phyloP scores from a whole-genome alignment of 129 eudicot genomes.

The Daucus carota region DH1_v3.0 NC_030385.2:39753001-39753500 shows the following conservation, averaged over 20 bases:
- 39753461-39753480: constrained; percentile 33
- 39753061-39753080: background rate
- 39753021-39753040: background rate
- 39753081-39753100: background rate
- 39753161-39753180: background rate
- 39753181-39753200: constrained; percentile 52
- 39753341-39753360: background rate
- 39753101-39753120: background rate
- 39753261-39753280: constrained; percentile 47
- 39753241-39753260: constrained; percentile 42
- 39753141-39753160: background rate
- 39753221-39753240: constrained; percentile 54
- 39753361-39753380: constrained; percentile 10
- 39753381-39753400: constrained; percentile 55
- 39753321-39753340: constrained; percentile 14
- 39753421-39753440: constrained; percentile 45
- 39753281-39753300: no score
- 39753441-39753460: constrained; percentile 22
- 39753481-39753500: constrained; percentile 40
- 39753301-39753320: constrained; percentile 50
- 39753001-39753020: background rate
- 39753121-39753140: background rate
- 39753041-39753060: background rate
- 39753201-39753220: constrained; percentile 47
- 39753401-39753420: constrained; percentile 60